phyloP scores from a whole-genome alignment of 352 stramenopile species.

The Globisporangium middletonii region DNA sequence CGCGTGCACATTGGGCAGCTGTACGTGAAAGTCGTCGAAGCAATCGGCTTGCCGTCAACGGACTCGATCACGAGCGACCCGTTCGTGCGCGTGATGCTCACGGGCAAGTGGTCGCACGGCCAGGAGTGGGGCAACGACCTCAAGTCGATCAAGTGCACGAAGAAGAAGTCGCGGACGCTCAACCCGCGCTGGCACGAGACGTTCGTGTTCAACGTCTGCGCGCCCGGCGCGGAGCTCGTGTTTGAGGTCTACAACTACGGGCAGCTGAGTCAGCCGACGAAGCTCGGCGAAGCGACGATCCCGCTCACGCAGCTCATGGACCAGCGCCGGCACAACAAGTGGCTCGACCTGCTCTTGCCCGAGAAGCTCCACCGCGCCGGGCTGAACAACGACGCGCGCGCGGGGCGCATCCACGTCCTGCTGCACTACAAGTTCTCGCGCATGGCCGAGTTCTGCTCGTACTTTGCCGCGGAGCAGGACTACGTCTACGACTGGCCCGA shows the following conservation, averaged over 20 bases:
- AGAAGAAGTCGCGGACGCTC: slow-evolving; percentile 82
- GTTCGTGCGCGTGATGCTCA: slow-evolving; percentile 80
- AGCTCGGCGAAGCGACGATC: slow-evolving; percentile 74
- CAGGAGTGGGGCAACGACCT: slow-evolving; percentile 81
- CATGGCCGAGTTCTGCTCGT: slow-evolving; percentile 79
- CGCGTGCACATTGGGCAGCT: slow-evolving; percentile 80
- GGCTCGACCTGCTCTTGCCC: slow-evolving; percentile 72
- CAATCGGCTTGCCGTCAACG: slow-evolving; percentile 76
- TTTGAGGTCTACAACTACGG: slow-evolving; percentile 86
- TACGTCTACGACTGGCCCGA: slow-evolving; percentile 79
- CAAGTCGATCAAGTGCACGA: slow-evolving; percentile 78
- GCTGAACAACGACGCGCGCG: slow-evolving; percentile 79
- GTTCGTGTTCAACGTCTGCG: slow-evolving; percentile 86
- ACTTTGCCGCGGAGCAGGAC: slow-evolving; percentile 63
- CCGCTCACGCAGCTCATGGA: slow-evolving; percentile 79
- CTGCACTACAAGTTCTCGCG: slow-evolving; percentile 86
- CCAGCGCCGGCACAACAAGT: slow-evolving; percentile 83
- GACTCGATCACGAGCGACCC: slow-evolving; percentile 87
- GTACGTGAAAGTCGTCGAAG: slow-evolving; percentile 84
- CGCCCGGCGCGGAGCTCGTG: slow-evolving; percentile 69
- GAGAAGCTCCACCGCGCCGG: slow-evolving; percentile 75
- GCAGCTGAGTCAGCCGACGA: slow-evolving; percentile 75
- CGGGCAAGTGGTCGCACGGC: slow-evolving; percentile 80
- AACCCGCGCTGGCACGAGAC: slow-evolving; percentile 86
- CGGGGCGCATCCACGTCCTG: slow-evolving; percentile 74